Evolutionary conservation across 75 land plant genomes (phyloP), one percentile per base, ranked within the genome.

Genomic region (Chamaecyparis obtusa): DNA sequence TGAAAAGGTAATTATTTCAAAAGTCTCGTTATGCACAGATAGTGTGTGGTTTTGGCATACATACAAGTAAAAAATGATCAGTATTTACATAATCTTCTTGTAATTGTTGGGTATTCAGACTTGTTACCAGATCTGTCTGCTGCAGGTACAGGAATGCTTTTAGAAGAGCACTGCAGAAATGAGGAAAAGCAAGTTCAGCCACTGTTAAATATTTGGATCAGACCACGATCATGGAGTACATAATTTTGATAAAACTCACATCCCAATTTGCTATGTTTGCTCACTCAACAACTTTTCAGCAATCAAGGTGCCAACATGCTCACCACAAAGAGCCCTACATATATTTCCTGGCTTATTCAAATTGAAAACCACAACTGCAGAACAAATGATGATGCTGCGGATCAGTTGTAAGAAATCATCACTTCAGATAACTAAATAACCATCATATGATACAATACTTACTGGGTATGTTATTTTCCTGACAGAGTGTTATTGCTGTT

Each of bases 291-390:
- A 67, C 33, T 64, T 85, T 27, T 85, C 60, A 11, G 77, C 32
- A 88, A 97, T 95, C 83, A 96, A 85, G 13, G 99, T 97, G 43
- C 99, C 99, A 71, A 97, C 96, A 71, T 84, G 85, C 86, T 96
- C 96, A 15, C 99, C 98, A 79, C 88, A 64, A 69, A 97, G 93
- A 27, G 99, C 98, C 88, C 87, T 96, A 43, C 96, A 77, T 78
- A 97, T 95, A 90, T 96, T 97, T 24, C 98, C 99, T 39, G 94
- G 92, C 88, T 94, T 94, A 37, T 76, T 91, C 83, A 97, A 87
- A 83, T 97, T 96, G 92, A 97, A 97, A 67, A 97, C 99, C 13
- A 97, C 95, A 89, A 97, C 99, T 97, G 95, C 94, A 94, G 13
- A 55, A 36, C 75, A 36, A 55, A 57, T 24, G 6, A 86, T 67